Evolutionary conservation across 176 grass and related monocot genomes (phyloP).

Genomic region (Alopecurus myosuroides): DNA sequence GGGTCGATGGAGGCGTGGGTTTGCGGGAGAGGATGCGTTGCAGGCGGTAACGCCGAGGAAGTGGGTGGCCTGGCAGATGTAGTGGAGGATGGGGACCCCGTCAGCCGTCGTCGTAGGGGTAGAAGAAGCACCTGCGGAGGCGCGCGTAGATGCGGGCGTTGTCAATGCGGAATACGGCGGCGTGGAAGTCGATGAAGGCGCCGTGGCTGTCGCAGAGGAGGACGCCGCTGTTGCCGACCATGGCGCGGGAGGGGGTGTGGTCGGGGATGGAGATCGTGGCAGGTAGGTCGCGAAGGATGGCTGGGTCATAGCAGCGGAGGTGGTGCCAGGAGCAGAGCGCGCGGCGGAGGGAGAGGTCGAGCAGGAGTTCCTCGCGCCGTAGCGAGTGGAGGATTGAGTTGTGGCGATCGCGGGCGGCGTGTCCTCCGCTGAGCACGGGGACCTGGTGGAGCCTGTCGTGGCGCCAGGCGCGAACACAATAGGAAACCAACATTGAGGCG

Average conservation of each 20-base stretch:
- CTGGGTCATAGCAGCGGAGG: slow-evolving; percentile 53
- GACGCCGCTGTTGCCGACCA: slow-evolving; percentile 94
- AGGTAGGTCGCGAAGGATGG: slow-evolving; percentile 46
- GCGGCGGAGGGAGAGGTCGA: slow-evolving; percentile 47
- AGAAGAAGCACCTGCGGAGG: slow-evolving; percentile 68
- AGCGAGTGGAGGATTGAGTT: slow-evolving; percentile 39
- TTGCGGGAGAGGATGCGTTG: slow-evolving; percentile 42
- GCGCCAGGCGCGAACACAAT: slow-evolving; percentile 35
- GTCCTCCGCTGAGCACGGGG: slow-evolving; percentile 36
- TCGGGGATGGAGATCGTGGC: slow-evolving; percentile 9
- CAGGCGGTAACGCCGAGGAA: slow-evolving; percentile 79
- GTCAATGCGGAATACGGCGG: slow-evolving; percentile 81
- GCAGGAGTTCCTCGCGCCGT: slow-evolving; percentile 22
- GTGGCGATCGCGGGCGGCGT: slow-evolving; percentile 16
- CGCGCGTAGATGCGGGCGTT: slow-evolving; percentile 73
- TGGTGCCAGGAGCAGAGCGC: slow-evolving; percentile 61
- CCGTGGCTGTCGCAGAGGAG: slow-evolving; percentile 61
- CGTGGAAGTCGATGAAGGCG: slow-evolving; percentile 71
- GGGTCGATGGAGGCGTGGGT: slow-evolving; percentile 59
- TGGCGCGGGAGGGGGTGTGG: slow-evolving; percentile 60
- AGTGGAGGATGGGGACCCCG: slow-evolving; percentile 79
- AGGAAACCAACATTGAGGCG: too few relatives aligned
- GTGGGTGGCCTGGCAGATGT: slow-evolving; percentile 87
- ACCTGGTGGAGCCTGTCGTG: slow-evolving; percentile 36
- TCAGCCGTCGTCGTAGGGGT: slow-evolving; percentile 68